Evolutionary conservation across 768 basidiomycete species (phyloP).

Genomic region (Amanita thiersii): DNA sequence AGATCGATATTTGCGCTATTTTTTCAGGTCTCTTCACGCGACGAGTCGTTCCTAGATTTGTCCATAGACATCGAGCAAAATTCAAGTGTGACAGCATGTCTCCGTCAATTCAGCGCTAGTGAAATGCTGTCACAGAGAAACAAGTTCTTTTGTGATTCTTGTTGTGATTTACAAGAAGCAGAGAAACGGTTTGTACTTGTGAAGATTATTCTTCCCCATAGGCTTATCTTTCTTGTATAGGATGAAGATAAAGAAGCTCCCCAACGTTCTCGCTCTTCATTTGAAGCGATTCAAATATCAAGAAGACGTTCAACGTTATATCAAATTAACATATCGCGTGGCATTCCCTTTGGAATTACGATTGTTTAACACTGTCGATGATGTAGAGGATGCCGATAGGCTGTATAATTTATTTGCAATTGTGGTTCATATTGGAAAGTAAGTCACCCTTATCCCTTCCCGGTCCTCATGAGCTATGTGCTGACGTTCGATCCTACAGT

Average conservation of each 20-base stretch:
- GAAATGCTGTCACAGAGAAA: conserved; percentile 98
- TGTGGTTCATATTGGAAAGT: conserved; percentile 99
- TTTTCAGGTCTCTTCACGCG: conserved; percentile 78
- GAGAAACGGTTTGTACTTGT: conserved; percentile 74
- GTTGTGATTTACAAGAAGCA: conserved; percentile 95
- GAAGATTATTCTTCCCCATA: conserved; percentile 7
- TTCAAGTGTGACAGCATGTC: conserved; percentile 91
- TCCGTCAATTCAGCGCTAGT: conserved; percentile 93
- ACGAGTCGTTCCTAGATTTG: conserved; percentile 96
- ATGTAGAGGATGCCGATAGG: conserved; percentile 83
- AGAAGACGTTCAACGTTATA: conserved; percentile 82
- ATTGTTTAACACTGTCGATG: conserved; percentile 95
- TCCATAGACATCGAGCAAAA: conserved; percentile 99
- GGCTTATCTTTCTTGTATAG: conserved; percentile 29
- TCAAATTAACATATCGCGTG: conserved; percentile 94
- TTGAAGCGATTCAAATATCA: conserved; percentile 99
- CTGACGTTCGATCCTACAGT: conserved; percentile 35
- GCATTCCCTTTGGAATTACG: conserved; percentile 94
- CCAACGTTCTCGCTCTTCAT: conserved; percentile 92
- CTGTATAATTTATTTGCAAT: conserved; percentile 93
- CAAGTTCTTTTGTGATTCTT: conserved; percentile 97
- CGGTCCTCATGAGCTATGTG: conserved; percentile 11
- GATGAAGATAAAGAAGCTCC: conserved; percentile 98
- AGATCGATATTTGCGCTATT: conserved; percentile 1
- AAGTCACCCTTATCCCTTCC: conserved; percentile 27